A percentile compares a stretch with the other conserved stretches of the same genome.
Evolutionary conservation across 2,329 filamentous ascomycete species (phyloP).

Genomic region (Fusarium globosum): DNA sequence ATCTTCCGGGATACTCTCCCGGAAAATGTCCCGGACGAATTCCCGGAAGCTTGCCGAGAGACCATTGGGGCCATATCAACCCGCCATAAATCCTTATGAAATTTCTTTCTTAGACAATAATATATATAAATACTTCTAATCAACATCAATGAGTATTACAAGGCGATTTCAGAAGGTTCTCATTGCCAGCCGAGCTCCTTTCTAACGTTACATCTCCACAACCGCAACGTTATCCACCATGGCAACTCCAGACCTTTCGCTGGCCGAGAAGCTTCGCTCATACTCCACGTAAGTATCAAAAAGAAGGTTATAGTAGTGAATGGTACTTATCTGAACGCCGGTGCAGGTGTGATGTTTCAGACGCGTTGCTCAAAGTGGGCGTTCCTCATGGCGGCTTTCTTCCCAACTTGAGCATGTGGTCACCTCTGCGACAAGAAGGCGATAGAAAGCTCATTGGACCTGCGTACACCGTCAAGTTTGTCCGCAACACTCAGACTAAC

Average conservation of each 20-base stretch:
- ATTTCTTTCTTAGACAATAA: accelerated
- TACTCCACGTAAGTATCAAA: not conserved
- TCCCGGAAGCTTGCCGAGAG: not conserved
- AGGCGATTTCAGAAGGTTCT: not conserved
- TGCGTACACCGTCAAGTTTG: not conserved
- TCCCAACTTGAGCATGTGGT: constrained; percentile 2
- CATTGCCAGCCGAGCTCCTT: not conserved
- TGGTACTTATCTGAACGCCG: accelerated
- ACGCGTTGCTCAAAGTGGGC: not conserved
- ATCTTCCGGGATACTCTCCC: not conserved
- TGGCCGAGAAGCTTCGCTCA: not conserved
- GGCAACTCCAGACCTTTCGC: not conserved
- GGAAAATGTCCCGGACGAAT: accelerated
- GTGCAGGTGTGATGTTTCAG: not conserved
- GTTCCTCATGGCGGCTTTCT: not conserved
- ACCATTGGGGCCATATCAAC: accelerated
- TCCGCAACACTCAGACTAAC: not conserved
- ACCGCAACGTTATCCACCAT: accelerated
- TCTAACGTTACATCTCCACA: not conserved
- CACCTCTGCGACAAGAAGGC: not conserved
- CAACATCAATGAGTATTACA: accelerated
- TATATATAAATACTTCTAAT: accelerated
- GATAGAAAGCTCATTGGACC: not conserved
- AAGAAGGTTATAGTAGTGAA: accelerated
- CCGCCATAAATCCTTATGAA: accelerated